Conservation (phyloP, 495 filamentous ascomycete genomes). For the Amorphotheca resinae region DNA sequence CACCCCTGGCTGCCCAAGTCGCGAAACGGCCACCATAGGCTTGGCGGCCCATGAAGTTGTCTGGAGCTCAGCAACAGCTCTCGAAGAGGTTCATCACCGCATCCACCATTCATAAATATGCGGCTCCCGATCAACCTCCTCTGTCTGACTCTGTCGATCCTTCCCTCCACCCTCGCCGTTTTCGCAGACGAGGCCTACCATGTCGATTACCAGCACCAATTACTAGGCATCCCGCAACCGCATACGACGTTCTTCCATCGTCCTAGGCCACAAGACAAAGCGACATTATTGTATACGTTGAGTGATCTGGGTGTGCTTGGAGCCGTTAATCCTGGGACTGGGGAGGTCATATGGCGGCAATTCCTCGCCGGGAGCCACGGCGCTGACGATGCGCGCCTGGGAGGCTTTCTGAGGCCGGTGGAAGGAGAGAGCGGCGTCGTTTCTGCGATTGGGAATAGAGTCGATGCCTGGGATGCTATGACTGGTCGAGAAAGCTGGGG, state of each 20-base stretch:
- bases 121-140: conserved; percentile 18
- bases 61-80: too few species aligned
- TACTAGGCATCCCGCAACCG: conserved; percentile 69
- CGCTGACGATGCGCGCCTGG: not conserved
- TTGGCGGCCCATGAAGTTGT: too few species aligned
- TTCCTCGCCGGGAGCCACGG: conserved; percentile 26
- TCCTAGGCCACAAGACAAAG: conserved; percentile 65
- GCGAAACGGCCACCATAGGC: too few species aligned
- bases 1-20: too few species aligned
- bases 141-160: conserved; percentile 13
- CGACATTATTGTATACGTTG: conserved; percentile 82
- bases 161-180: conserved; percentile 46
- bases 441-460: conserved; percentile 46
- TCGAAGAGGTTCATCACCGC: conserved; percentile 1
- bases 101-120: conserved; percentile 7
- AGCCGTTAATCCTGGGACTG: conserved; percentile 80
- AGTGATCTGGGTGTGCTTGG: conserved; percentile 71
- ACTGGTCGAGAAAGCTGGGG: conserved; percentile 72
- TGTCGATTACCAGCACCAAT: conserved; percentile 84
- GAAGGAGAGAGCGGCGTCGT: conserved; percentile 64
- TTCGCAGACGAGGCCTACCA: conserved; percentile 85
- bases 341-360: conserved; percentile 78
- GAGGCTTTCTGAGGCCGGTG: conserved; percentile 49
- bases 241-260: conserved; percentile 91
- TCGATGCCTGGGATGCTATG: conserved; percentile 74